Evolutionary conservation across 2,329 filamentous ascomycete genomes (phyloP).

Genomic region (Amesomyces nigricolor): DNA sequence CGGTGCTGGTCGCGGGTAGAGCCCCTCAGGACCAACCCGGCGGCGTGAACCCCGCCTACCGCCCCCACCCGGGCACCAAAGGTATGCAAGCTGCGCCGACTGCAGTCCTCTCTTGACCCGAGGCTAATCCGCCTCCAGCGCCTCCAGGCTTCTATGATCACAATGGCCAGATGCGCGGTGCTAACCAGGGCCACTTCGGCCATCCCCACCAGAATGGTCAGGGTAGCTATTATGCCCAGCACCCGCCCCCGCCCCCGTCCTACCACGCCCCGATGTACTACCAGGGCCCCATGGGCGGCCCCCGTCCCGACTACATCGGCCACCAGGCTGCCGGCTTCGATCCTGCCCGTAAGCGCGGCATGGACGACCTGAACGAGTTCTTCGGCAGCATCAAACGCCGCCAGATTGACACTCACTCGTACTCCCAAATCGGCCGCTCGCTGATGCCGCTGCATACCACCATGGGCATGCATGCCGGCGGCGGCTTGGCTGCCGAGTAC

Average conservation of each 20-base stretch:
- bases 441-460: slow-evolving; percentile 74
- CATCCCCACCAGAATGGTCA: slow-evolving; percentile 52
- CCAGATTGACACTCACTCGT: slow-evolving; percentile 83
- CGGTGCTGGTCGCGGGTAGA: slow-evolving; percentile 54
- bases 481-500: slow-evolving; percentile 50
- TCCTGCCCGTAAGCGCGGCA: slow-evolving; percentile 76
- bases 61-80: slow-evolving; percentile 45
- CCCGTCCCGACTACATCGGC: slow-evolving; percentile 56
- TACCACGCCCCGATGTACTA: slow-evolving; percentile 75
- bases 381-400: slow-evolving; percentile 90
- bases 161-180: slow-evolving; percentile 54
- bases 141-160: slow-evolving; percentile 60
- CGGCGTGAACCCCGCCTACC: slow-evolving; percentile 48
- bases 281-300: slow-evolving; percentile 50
- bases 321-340: slow-evolving; percentile 48
- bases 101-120: slow-evolving; percentile 8
- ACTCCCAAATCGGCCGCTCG: slow-evolving; percentile 83
- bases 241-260: slow-evolving; percentile 39
- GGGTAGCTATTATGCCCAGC: slow-evolving; percentile 55
- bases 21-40: slow-evolving; percentile 47
- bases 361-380: slow-evolving; percentile 87
- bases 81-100: slow-evolving; percentile 36
- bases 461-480: slow-evolving; percentile 53
- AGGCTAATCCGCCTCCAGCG: slow-evolving; percentile 43
- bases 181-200: slow-evolving; percentile 47